phyloP scores from a whole-genome alignment of 192 early-diverging fungal species.

The Linnemannia exigua region DNA sequence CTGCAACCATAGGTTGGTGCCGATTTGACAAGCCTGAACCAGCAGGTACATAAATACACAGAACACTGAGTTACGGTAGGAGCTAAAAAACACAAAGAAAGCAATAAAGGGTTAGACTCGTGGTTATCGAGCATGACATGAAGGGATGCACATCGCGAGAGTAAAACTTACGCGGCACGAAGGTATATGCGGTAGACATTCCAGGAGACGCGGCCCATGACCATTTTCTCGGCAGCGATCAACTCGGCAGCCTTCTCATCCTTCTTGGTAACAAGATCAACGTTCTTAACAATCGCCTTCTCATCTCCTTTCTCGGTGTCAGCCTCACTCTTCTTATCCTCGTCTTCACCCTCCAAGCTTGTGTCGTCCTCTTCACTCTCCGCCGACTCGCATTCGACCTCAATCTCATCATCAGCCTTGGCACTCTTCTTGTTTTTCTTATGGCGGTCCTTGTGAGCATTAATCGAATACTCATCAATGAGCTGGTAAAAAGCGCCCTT shows the following conservation, averaged over 20 bases:
- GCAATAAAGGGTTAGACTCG: not conserved
- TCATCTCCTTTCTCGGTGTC: slow-evolving; percentile 9
- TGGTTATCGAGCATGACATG: not conserved
- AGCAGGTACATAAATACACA: not conserved
- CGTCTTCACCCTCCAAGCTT: slow-evolving; percentile 30
- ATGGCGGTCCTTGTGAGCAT: slow-evolving; percentile 36
- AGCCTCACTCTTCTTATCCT: slow-evolving; percentile 13
- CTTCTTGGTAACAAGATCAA: slow-evolving; percentile 55
- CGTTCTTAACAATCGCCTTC: not conserved
- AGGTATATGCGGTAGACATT: slow-evolving; percentile 83
- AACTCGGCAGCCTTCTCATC: slow-evolving; percentile 75
- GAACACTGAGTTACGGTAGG: slow-evolving; percentile 53
- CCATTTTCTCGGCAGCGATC: slow-evolving; percentile 83
- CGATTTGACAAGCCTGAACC: slow-evolving; percentile 62
- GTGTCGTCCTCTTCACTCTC: slow-evolving; percentile 29
- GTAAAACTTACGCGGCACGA: slow-evolving; percentile 71
- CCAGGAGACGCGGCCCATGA: slow-evolving; percentile 82
- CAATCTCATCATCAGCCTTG: not conserved
- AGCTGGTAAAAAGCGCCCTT: slow-evolving; percentile 71
- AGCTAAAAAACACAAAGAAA: slow-evolving; percentile 54
- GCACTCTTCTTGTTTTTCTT: slow-evolving; percentile 21
- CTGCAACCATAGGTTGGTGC: slow-evolving; percentile 71
- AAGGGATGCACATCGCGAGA: no score
- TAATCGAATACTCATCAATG: slow-evolving; percentile 76
- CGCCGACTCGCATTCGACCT: not conserved